Evolutionary conservation across 2,329 filamentous ascomycete genomes (phyloP).

Genomic region (Chalara sp.): DNA sequence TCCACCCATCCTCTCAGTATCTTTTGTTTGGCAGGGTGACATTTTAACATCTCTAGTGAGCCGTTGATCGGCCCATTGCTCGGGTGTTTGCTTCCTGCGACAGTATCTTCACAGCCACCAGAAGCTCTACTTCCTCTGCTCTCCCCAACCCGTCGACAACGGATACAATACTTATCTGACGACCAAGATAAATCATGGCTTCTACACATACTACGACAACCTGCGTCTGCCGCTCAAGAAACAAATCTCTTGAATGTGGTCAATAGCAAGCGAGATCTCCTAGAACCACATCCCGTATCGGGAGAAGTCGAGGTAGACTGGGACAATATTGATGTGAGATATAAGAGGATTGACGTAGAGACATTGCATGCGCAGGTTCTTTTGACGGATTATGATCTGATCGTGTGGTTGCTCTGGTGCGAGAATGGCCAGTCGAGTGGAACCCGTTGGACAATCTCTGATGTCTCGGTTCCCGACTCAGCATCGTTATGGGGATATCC

Average conservation of each 20-base stretch:
- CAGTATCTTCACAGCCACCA: conserved; percentile 50
- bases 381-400: conserved; percentile 53
- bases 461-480: conserved; percentile 45
- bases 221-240: conserved; percentile 36
- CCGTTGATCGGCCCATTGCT: conserved; percentile 49
- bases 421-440: conserved; percentile 46
- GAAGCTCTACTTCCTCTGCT: conserved; percentile 51
- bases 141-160: conserved; percentile 59
- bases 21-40: no score
- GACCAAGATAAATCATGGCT: conserved; percentile 63
- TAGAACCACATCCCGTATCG: conserved; percentile 76
- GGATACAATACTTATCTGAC: conserved; percentile 58
- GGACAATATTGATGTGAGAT: conserved; percentile 59
- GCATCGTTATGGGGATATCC: conserved; percentile 42
- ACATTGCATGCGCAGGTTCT: conserved; percentile 64
- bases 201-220: conserved; percentile 58
- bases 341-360: conserved; percentile 65
- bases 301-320: conserved; percentile 69
- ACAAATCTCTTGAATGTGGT: conserved; percentile 53
- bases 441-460: conserved; percentile 66
- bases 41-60: conserved; percentile 14
- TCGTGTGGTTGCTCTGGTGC: conserved; percentile 65
- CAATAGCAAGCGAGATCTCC: conserved; percentile 42
- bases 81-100: conserved; percentile 51
- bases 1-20: no score